Percentiles rank a stretch among this genome's conserved stretches.
phyloP scores from a whole-genome alignment of 225 moss, liverwort and hornwort genomes.

The Asterella californica region DNA sequence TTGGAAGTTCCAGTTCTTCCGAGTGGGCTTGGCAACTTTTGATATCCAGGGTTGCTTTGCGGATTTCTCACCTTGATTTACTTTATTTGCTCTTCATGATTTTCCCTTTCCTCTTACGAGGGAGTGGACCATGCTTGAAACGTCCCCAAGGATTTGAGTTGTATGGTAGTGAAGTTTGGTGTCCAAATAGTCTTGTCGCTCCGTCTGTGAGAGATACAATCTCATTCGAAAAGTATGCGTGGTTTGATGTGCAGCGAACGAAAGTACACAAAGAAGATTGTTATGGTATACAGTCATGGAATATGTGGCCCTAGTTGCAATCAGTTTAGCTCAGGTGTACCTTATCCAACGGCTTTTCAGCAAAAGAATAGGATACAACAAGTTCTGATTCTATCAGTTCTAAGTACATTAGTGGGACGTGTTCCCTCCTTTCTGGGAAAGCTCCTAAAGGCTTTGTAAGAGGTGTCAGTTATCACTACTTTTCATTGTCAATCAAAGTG shows the following conservation, averaged over 20 bases:
- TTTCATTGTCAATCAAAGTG: neutral
- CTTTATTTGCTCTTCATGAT: neutral
- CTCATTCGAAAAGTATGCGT: neutral
- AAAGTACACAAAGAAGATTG: constrained; percentile 72
- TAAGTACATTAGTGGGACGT: neutral
- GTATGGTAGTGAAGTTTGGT: neutral
- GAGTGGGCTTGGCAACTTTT: neutral
- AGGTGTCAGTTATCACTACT: neutral
- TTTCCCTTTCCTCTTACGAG: neutral
- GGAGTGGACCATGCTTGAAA: neutral
- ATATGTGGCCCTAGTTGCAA: constrained; percentile 58
- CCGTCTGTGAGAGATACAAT: neutral
- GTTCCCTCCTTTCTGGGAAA: neutral
- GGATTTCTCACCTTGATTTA: too few relatives aligned
- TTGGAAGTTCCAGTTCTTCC: neutral
- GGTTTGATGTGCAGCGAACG: constrained; percentile 52
- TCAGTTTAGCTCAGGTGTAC: constrained; percentile 77
- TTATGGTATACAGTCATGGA: constrained; percentile 66
- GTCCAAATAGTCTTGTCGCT: too few relatives aligned
- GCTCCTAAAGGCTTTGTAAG: neutral
- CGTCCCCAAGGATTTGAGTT: neutral
- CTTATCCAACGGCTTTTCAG: constrained; percentile 79
- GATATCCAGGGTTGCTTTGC: constrained; percentile 16
- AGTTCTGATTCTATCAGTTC: constrained; percentile 40
- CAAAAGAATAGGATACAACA: constrained; percentile 84